Evolutionary conservation across 2,329 filamentous ascomycete species (phyloP).

Genomic region (Fusarium vanettenii): DNA sequence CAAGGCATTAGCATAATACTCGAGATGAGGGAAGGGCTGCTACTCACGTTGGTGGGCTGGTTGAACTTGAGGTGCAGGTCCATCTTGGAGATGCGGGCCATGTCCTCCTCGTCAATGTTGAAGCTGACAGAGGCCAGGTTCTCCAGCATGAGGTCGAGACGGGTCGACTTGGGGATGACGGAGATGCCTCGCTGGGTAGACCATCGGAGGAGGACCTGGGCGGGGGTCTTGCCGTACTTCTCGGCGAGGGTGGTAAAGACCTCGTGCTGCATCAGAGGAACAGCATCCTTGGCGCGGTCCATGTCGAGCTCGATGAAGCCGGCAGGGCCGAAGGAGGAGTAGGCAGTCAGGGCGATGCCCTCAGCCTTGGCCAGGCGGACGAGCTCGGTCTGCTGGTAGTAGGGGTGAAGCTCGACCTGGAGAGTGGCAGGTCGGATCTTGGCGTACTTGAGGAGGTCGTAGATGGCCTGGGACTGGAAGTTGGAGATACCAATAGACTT

Average conservation of each 20-base stretch:
- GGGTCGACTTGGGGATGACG: conserved; percentile 83
- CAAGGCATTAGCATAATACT: conserved; percentile 17
- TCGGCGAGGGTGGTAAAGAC: conserved; percentile 72
- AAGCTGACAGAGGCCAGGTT: conserved; percentile 77
- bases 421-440: conserved; percentile 79
- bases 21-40: too few species aligned
- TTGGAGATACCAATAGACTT: conserved; percentile 85
- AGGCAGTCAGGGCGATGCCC: conserved; percentile 81
- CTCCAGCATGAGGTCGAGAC: conserved; percentile 63
- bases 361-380: conserved; percentile 76
- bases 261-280: conserved; percentile 77
- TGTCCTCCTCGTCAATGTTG: conserved; percentile 72
- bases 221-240: conserved; percentile 78
- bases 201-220: conserved; percentile 89
- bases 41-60: conserved; percentile 76
- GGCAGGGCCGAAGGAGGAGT: conserved; percentile 85
- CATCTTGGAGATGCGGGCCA: conserved; percentile 74
- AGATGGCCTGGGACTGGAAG: conserved; percentile 81
- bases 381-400: conserved; percentile 80
- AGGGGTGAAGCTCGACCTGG: conserved; percentile 92
- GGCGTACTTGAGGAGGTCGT: conserved; percentile 84
- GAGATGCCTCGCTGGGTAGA: conserved; percentile 84
- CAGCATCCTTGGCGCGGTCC: conserved; percentile 66
- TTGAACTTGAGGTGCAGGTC: conserved; percentile 80
- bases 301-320: conserved; percentile 83